Base-by-base conservation (phyloP, 2,329 filamentous ascomycete genomes). In the Trichoderma sp. region DNA sequence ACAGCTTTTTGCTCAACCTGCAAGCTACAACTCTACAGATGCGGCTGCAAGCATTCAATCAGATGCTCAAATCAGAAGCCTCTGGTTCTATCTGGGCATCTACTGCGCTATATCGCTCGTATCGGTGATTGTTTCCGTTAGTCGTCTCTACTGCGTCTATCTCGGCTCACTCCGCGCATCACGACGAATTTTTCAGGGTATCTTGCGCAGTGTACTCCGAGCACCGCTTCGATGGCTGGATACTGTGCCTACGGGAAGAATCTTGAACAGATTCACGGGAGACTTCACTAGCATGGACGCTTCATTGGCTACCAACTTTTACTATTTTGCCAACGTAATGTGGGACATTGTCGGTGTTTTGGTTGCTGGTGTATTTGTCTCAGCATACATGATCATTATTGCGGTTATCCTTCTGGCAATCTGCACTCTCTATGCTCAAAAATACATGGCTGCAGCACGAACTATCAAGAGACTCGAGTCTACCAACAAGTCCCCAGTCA, bases 261-360 rank as follows among this genome's bases (percentile, higher is more conserved):
- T 66, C 29, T 14, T 66, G 27, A 66, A 66, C 3, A 47, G 63
- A 7, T 66, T 66, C 37, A 66, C 63, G 3, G 63, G 63, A 11
- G 63, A 66, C 37, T 66, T 66, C 8, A 66, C 63, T 0, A 66
- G 63, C 53, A 66, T 66, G 63, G 63, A 66, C 53, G 47, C 63
- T 8, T 66, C 63, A 11, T 31, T 66, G 63, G 63, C 35, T 6
- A 58, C 63, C 8, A 58, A 66, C 24, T 66, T 66, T 5, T 66
- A 66, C 5, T 66, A 66, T 21, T 58, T 66, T n/a, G 63, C 63
- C 5, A 66, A 56, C 1, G 53, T 66, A 6, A 40, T 29, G 3
- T 66, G 63, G 63, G 63, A 66, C 24, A 58, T 66, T 10, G 3
- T 58, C 5, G 63, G 63, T 6, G 57, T 66, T 13, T 57, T 66